These are phyloP conservation scores for Salicornia ramosissima DNA, from an alignment of 148 eudicot species.

Conservation along the genomic window DNA sequence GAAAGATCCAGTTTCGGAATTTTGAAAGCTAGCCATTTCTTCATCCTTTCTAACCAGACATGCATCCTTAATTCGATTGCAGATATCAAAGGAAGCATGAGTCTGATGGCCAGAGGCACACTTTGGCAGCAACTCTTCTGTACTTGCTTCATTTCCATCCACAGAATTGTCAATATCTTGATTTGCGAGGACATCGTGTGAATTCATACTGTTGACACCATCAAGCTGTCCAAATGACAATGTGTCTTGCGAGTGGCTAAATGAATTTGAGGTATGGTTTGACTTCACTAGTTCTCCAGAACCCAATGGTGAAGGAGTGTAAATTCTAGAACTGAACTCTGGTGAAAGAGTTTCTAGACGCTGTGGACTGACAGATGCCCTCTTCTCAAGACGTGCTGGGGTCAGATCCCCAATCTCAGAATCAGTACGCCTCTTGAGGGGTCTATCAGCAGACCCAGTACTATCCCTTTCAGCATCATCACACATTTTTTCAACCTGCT, in stretches of 20 bases:
- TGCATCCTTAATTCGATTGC: conserved; percentile 25
- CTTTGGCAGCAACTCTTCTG: conserved; percentile 5
- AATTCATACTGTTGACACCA: conserved; percentile 18
- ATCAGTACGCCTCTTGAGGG: conserved; percentile 43
- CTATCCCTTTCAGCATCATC: conserved; percentile 38
- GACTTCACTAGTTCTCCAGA: conserved; percentile 29
- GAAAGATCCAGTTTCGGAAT: conserved; percentile 26
- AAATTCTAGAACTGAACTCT: conserved; percentile 34
- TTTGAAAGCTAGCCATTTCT: conserved; percentile 19
- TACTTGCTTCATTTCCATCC: conserved; percentile 23
- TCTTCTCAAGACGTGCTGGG: conserved; percentile 37
- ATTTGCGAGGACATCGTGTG: conserved; percentile 8
- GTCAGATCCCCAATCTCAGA: conserved; percentile 33
- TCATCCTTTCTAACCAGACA: conserved; percentile 26
- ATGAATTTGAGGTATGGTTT: conserved; percentile 15
- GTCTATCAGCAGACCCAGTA: conserved; percentile 39
- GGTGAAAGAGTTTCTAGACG: conserved; percentile 42
- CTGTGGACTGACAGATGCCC: conserved; percentile 55
- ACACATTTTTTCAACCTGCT: conserved; percentile 33
- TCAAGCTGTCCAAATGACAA: conserved; percentile 13
- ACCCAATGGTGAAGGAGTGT: conserved; percentile 35
- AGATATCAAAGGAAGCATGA: conserved; percentile 28
- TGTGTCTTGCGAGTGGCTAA: conserved; percentile 30
- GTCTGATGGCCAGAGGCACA: conserved; percentile 18
- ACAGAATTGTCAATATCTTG: conserved; percentile 11